These are phyloP conservation scores for Aspergillus pseudonomiae DNA, from an alignment of 2,329 filamentous ascomycete species.

Conservation along the genomic window DNA sequence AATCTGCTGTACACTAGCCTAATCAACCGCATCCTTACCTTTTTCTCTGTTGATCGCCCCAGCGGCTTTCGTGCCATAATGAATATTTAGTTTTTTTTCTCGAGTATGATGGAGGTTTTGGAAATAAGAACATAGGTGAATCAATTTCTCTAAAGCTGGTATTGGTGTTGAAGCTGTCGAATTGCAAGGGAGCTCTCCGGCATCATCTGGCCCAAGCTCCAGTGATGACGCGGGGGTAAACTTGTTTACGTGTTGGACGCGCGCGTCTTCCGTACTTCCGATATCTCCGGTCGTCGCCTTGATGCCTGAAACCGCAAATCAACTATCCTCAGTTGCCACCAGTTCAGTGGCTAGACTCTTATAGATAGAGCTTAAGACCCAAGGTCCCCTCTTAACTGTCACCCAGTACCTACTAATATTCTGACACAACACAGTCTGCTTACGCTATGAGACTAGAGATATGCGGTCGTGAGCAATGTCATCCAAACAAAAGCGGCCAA, in stretches of 20 bases:
- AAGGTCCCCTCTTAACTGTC: not conserved
- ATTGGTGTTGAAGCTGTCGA: not conserved
- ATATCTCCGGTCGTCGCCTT: conserved; percentile 20
- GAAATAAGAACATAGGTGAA: not conserved
- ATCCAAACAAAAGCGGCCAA: conserved; percentile 3
- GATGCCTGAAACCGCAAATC: conserved; percentile 18
- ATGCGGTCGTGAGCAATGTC: not conserved
- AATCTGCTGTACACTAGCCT: conserved; percentile 33
- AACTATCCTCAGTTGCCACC: not conserved
- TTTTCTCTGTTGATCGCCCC: not conserved
- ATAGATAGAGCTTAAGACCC: not conserved
- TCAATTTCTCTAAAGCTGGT: not conserved
- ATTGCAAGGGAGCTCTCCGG: not conserved
- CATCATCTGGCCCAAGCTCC: conserved; percentile 26
- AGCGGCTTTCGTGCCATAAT: not conserved
- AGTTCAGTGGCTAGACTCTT: not conserved
- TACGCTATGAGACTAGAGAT: not conserved
- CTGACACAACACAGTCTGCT: not conserved
- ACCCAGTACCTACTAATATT: not conserved
- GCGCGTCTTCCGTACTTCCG: conserved; percentile 19
- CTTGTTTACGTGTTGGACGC: conserved; percentile 27
- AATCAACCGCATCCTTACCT: conserved; percentile 25
- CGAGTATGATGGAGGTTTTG: not conserved
- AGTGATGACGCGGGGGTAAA: conserved; percentile 20
- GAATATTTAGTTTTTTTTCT: too few species aligned